Base-by-base conservation (phyloP, 352 stramenopile genomes). In the Globisporangium takayamanum region DNA sequence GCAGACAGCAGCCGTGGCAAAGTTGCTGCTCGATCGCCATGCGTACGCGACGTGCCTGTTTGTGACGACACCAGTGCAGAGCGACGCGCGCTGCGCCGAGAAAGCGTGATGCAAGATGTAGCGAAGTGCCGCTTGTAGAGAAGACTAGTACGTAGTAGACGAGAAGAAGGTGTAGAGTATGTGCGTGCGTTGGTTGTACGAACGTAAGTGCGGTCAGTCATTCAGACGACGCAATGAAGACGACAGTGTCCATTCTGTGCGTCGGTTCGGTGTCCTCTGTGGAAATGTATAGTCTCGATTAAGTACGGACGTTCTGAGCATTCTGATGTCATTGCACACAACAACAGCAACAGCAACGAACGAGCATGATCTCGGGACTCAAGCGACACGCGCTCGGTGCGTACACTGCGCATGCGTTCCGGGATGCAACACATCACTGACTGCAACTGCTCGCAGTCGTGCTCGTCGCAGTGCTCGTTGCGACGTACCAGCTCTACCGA, bases 21-120 rank as follows among this genome's bases (percentile, higher is more conserved):
- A 87, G 55, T 61, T 81, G 50, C 57, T 87, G 18, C 66, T 90
- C 41, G 78, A 88, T 45, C 70, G 80, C 53, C 78, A 90, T 55
- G 62, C 76, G 18, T 76, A 76, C 59, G 72, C 74, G 48, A 77
- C 69, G 25, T 87, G 72, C 46, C 71, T 67, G 15, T 73, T 80
- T 30, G 67, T 87, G 30, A 68, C 48, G 4, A 67, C 67, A 30
- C 58, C 59, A 3, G 63, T 81, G 18, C 69, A 73, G 39, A 64
- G 28, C 25, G 53, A 33, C 39, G 55, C 57, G 26, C 45, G 59
- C 18, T 67, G 37, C 59, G 47, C 57, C 10, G 58, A 72, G 37
- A 67, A 67, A 45, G 58, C 62, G 30, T 69, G 10, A 39, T 39
- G 33, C 33, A 63, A 68, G 16, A 37, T 20, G n/a, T 22, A 22